Evolutionary conservation across 2,329 filamentous ascomycete genomes (phyloP).

Genomic region (Penicillium sp.): DNA sequence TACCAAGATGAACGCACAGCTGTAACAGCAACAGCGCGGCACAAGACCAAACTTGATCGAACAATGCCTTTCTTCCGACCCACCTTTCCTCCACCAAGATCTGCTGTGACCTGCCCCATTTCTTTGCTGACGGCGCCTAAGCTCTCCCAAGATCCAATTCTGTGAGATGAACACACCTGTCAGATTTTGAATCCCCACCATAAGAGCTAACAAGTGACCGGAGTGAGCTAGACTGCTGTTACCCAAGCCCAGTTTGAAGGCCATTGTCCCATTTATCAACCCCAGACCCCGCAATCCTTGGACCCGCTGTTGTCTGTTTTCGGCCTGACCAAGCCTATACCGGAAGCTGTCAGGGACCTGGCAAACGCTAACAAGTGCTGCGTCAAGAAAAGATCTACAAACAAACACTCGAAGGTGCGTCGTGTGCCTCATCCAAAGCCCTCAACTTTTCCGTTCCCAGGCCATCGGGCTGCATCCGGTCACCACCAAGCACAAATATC

Average conservation of each 20-base stretch:
- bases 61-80: neutral
- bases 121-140: neutral
- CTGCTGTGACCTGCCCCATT: constrained; percentile 4
- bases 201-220: neutral
- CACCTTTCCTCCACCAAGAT: neutral
- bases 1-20: neutral
- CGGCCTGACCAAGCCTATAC: constrained; percentile 11
- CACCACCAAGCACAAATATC: constrained; percentile 5
- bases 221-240: constrained; percentile 1
- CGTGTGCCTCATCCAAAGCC: constrained; percentile 1
- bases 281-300: constrained; percentile 9
- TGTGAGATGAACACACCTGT: neutral
- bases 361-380: neutral
- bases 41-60: neutral
- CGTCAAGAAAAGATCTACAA: constrained; percentile 9
- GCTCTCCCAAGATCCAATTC: neutral
- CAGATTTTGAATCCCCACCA: neutral
- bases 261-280: constrained; percentile 16
- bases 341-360: constrained; percentile 1
- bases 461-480: constrained; percentile 19
- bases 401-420: constrained; percentile 8
- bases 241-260: constrained; percentile 6
- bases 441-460: constrained; percentile 13
- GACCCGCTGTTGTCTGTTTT: constrained; percentile 18
- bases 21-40: neutral